Evolutionary conservation across 2,329 filamentous ascomycete genomes (phyloP).

Genomic region (Stachybotrys elegans): DNA sequence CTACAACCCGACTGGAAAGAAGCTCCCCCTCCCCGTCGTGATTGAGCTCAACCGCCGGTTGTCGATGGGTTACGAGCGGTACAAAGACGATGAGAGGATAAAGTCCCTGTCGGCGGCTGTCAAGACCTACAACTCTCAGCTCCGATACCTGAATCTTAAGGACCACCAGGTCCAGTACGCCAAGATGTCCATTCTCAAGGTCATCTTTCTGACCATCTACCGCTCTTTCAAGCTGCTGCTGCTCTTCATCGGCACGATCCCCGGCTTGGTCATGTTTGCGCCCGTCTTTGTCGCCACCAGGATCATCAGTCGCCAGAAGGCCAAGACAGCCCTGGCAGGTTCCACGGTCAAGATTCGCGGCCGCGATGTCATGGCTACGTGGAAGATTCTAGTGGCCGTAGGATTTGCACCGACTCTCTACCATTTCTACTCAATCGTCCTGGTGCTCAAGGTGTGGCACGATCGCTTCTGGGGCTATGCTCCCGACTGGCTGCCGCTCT

Average conservation of each 20-base stretch:
- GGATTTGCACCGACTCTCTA: constrained; percentile 79
- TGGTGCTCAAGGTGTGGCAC: constrained; percentile 72
- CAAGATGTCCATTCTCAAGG: constrained; percentile 71
- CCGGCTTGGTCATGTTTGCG: constrained; percentile 80
- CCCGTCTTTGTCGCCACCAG: constrained; percentile 84
- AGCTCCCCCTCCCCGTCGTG: constrained; percentile 84
- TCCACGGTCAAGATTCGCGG: constrained; percentile 87
- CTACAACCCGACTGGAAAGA: constrained; percentile 92
- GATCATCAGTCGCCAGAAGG: constrained; percentile 75
- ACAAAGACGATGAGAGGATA: constrained; percentile 86
- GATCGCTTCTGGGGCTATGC: constrained; percentile 81
- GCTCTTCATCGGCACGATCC: constrained; percentile 75
- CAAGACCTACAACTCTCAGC: constrained; percentile 78
- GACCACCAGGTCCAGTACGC: constrained; percentile 95
- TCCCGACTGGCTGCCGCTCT: constrained; percentile 75
- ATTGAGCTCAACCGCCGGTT: constrained; percentile 91
- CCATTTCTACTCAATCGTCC: constrained; percentile 69
- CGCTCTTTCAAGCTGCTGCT: constrained; percentile 72
- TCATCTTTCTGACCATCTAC: constrained; percentile 73
- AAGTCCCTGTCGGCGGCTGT: constrained; percentile 69
- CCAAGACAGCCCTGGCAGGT: constrained; percentile 75
- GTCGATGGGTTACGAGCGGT: constrained; percentile 85
- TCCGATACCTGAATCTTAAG: constrained; percentile 79
- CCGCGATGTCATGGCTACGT: constrained; percentile 86
- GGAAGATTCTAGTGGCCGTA: constrained; percentile 87